Conservation (phyloP, 768 basidiomycete species). For the Leucocoprinus birnbaumii region DNA sequence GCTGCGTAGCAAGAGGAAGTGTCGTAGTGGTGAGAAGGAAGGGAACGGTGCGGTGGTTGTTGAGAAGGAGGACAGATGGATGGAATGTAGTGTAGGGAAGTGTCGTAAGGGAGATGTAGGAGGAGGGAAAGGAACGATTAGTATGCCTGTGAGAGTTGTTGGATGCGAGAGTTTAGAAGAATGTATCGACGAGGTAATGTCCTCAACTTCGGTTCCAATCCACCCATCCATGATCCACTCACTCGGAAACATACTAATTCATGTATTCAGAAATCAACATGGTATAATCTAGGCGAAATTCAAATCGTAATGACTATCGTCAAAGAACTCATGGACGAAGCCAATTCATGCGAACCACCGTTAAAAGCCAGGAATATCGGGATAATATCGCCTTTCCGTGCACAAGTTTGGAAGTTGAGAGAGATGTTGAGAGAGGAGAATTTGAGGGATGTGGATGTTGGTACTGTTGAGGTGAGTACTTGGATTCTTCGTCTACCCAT, state of each 20-base stretch:
- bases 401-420: conserved; percentile 50
- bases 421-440: conserved; percentile 39
- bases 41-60: too few relatives aligned
- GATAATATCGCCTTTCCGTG: conserved; percentile 51
- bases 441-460: conserved; percentile 43
- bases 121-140: conserved; percentile 20
- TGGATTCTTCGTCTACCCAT: too few relatives aligned
- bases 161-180: conserved; percentile 38
- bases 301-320: conserved; percentile 35
- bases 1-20: too few relatives aligned
- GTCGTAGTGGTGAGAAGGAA: too few relatives aligned
- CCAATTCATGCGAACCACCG: conserved; percentile 33
- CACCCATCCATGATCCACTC: neutral
- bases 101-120: too few relatives aligned
- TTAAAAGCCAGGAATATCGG: conserved; percentile 41
- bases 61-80: too few relatives aligned
- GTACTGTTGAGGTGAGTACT: conserved; percentile 44
- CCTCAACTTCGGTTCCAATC: too few relatives aligned
- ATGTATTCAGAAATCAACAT: conserved; percentile 36
- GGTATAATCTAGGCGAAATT: conserved; percentile 49
- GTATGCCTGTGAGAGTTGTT: conserved; percentile 42
- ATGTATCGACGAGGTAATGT: conserved; percentile 45
- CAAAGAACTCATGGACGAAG: conserved; percentile 35
- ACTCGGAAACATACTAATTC: neutral
- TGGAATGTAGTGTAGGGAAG: too few relatives aligned